Evolutionary conservation across 768 basidiomycete genomes (phyloP).

Genomic region (Tremella fuciformis): DNA sequence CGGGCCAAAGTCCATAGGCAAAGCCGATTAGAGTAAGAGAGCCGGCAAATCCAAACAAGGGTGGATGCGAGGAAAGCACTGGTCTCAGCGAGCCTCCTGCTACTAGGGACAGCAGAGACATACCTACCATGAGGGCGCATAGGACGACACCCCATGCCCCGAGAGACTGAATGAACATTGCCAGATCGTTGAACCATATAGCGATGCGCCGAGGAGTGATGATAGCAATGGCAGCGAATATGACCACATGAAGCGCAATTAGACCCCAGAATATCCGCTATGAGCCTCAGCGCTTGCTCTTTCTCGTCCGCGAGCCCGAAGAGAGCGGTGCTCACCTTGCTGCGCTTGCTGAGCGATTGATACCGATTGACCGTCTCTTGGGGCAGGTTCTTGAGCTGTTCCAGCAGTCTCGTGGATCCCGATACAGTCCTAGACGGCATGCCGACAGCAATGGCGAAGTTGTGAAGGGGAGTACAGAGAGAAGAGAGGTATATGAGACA

Average conservation of each 20-base stretch:
- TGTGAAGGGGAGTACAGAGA: too few species aligned
- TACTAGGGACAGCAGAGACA: slow-evolving; percentile 11
- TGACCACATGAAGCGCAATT: slow-evolving; percentile 28
- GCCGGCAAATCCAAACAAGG: slow-evolving; percentile 48
- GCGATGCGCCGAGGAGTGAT: slow-evolving; percentile 47
- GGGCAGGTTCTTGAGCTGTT: background rate
- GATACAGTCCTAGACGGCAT: too few species aligned
- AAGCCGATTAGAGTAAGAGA: slow-evolving; percentile 50
- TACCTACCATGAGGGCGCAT: slow-evolving; percentile 39
- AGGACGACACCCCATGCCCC: slow-evolving; percentile 41
- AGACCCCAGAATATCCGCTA: slow-evolving; percentile 21
- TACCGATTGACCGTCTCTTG: background rate
- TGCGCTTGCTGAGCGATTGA: slow-evolving; percentile 9
- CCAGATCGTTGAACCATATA: slow-evolving; percentile 40
- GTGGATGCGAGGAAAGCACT: slow-evolving; percentile 50
- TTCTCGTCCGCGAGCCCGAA: background rate
- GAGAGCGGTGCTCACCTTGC: slow-evolving; percentile 10
- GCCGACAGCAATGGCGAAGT: too few species aligned
- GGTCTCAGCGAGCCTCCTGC: background rate
- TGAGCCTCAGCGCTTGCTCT: background rate
- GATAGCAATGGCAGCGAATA: slow-evolving; percentile 41
- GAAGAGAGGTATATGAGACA: too few species aligned
- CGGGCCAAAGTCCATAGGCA: slow-evolving; percentile 49
- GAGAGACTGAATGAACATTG: slow-evolving; percentile 29
- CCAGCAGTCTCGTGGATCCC: too few species aligned